Evolutionary conservation across 768 basidiomycete species (phyloP).

Genomic region (Mycena floridula): DNA sequence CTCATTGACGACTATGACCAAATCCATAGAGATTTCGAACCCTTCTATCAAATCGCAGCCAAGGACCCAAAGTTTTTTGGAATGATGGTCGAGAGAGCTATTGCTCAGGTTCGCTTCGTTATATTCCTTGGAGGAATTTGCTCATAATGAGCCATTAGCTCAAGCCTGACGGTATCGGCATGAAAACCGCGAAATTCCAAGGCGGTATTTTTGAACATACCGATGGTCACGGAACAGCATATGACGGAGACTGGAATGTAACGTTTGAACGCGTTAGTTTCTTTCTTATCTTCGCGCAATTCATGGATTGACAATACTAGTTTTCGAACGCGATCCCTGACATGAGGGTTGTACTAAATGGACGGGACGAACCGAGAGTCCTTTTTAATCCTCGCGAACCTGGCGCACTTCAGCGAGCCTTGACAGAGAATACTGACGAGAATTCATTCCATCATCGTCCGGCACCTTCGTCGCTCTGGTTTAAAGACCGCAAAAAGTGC

Average conservation of each 20-base stretch:
- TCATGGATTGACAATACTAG: not conserved
- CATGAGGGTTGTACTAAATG: slow-evolving; percentile 11
- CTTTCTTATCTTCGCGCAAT: not conserved
- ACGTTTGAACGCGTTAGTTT: not conserved
- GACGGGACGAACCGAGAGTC: slow-evolving; percentile 18
- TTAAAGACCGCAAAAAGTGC: not conserved
- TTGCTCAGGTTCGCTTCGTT: not conserved
- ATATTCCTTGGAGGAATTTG: not conserved
- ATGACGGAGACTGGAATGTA: not conserved
- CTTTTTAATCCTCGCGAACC: slow-evolving; percentile 7
- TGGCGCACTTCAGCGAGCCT: not conserved
- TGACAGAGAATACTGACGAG: not conserved
- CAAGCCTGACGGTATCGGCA: not conserved
- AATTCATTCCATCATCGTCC: not conserved
- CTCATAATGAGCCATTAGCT: not conserved
- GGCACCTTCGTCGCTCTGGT: not conserved
- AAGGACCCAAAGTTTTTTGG: not conserved
- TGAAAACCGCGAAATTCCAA: not conserved
- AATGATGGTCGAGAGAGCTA: not conserved
- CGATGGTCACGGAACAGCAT: not conserved
- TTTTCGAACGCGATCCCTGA: too few relatives aligned
- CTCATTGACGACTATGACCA: slow-evolving; percentile 2
- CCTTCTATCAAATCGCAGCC: slow-evolving; percentile 1
- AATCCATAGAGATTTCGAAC: slow-evolving; percentile 1
- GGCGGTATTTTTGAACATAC: not conserved